Percentiles rank a stretch among this genome's conserved stretches.
These are phyloP conservation scores for Sphagnum tenellum DNA, from an alignment of 225 moss, liverwort and hornwort species.

Conservation along the genomic window DNA sequence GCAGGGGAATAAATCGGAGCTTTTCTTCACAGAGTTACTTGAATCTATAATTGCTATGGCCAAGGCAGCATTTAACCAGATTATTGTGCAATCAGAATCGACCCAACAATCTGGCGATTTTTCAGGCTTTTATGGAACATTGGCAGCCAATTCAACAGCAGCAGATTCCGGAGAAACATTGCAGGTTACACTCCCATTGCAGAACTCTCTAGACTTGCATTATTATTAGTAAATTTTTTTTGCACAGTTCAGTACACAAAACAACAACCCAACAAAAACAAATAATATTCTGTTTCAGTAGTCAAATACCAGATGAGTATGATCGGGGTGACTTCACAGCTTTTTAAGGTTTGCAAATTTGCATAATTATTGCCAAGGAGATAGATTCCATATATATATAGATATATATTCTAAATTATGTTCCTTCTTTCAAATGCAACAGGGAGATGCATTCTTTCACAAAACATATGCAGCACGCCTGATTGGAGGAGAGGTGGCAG, in stretches of 20 bases:
- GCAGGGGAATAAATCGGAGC: constrained; percentile 50
- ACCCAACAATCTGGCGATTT: constrained; percentile 68
- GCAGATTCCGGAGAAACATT: constrained; percentile 53
- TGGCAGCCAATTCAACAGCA: constrained; percentile 33
- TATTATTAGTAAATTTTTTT: not conserved
- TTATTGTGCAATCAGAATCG: constrained; percentile 54
- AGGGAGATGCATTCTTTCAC: constrained; percentile 83
- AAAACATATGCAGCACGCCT: constrained; percentile 86
- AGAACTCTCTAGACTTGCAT: not conserved
- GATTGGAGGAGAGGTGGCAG: constrained; percentile 77
- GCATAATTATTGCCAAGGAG: too few relatives aligned
- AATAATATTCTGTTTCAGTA: too few relatives aligned
- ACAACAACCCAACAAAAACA: too few relatives aligned
- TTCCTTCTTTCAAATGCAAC: not conserved
- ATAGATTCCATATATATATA: too few relatives aligned
- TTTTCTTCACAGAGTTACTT: constrained; percentile 61
- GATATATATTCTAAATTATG: too few relatives aligned
- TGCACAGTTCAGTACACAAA: too few relatives aligned
- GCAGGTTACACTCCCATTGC: constrained; percentile 19
- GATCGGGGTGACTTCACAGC: too few relatives aligned
- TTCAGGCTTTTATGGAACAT: constrained; percentile 44
- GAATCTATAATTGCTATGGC: constrained; percentile 71
- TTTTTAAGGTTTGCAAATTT: too few relatives aligned
- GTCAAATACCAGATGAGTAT: too few relatives aligned
- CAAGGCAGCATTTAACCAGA: constrained; percentile 73